A percentile compares a stretch with the other conserved stretches of the same genome.
Evolutionary conservation across 2,329 filamentous ascomycete genomes (phyloP).

Genomic region (Diaporthe ampelina): DNA sequence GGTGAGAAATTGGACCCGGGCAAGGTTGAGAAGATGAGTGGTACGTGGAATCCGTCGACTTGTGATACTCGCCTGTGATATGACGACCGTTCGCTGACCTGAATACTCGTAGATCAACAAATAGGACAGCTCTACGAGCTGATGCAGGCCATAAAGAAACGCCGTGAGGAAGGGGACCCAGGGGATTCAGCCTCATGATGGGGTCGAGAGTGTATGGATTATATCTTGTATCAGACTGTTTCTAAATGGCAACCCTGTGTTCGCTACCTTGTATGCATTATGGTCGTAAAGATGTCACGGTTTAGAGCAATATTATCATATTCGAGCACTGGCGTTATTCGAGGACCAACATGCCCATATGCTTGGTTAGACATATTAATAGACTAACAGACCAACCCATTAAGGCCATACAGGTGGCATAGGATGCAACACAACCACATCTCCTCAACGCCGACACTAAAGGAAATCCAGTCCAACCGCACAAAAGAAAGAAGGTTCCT

Average conservation of each 20-base stretch:
- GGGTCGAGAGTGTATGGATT: not conserved
- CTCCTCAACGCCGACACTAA: constrained; percentile 4
- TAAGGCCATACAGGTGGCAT: not conserved
- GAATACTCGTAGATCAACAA: constrained; percentile 79
- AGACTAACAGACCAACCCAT: not conserved
- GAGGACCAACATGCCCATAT: not conserved
- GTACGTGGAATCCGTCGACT: constrained; percentile 62
- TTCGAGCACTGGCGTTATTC: not conserved
- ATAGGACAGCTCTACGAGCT: constrained; percentile 94
- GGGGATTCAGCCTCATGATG: constrained; percentile 29
- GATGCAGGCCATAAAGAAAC: constrained; percentile 80
- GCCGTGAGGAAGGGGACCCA: constrained; percentile 42
- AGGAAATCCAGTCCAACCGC: not conserved
- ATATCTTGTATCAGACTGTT: not conserved
- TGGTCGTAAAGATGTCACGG: not conserved
- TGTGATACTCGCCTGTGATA: not conserved
- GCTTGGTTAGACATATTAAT: not conserved
- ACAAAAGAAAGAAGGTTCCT: not conserved
- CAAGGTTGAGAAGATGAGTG: constrained; percentile 95
- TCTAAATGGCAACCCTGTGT: not conserved
- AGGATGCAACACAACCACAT: not conserved
- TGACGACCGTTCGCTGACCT: constrained; percentile 34
- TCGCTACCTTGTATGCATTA: not conserved
- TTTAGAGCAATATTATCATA: not conserved
- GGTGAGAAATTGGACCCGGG: constrained; percentile 85